Base-by-base conservation (phyloP, 306 rosid species). In the Vigna nakashimae region DNA sequence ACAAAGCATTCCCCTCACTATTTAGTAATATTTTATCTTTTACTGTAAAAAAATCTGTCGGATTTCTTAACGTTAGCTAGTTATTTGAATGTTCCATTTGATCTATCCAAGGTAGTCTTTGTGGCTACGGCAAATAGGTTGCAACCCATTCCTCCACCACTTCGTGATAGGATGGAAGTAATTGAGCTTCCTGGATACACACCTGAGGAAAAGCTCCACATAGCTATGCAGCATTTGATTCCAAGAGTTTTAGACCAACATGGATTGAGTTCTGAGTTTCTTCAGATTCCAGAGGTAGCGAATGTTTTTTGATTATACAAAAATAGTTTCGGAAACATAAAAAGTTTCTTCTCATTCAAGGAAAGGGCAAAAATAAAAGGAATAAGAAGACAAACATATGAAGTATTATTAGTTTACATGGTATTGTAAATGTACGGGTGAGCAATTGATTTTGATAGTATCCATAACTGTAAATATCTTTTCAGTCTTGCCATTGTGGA, bases 121-220 rank as follows among this genome's bases (percentile, higher is more conserved):
- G 98, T 96, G 89, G 94, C 99, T 71, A 96, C 98, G 17, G 99
- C 99, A 74, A 96, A 96, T 84, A 89, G 93, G 80, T 78, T 88
- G 84, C 98, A 96, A 75, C 99, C 96, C 52, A 92, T 96, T 79
- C 97, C 99, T 58, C 93, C 98, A 11, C 69, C 99, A 77, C 98
- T 96, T 67, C 88, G 89, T 46, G 99, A 96, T 84, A 86, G 99
- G 86, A 96, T 96, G 99, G 99, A 96, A 88, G 97, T 96, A 71
- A 96, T 96, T 59, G 99, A 92, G 86, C 86, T 96, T 84, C 99
- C 99, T 76, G 98, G 98, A 81, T 96, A 92, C 79, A 96, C 97
- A 73, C 93, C 98, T 50, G 98, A 96, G 85, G 98, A 96, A 84
- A 96, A 96, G 83, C 90, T 96, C 30, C 90, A 84, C 86, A 96